Percentiles rank a stretch among this genome's conserved stretches.
Evolutionary conservation across 108 stramenopile genomes (phyloP).

Genomic region (Cylindrotheca fusiformis): DNA sequence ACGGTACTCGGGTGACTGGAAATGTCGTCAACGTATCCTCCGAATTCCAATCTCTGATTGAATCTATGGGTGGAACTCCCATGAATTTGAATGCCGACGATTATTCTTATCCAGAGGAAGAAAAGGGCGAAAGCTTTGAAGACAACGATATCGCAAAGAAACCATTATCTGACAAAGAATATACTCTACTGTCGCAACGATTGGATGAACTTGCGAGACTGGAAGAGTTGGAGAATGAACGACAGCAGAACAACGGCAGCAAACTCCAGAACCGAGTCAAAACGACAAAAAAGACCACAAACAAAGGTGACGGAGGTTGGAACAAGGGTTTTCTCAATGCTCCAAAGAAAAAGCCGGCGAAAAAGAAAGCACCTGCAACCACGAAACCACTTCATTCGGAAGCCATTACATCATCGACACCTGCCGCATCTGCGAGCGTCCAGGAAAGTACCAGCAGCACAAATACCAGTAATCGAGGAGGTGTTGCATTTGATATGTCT

Average conservation of each 20-base stretch:
- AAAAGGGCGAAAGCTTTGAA: neutral
- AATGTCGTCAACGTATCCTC: constrained; percentile 42
- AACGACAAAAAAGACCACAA: constrained; percentile 2
- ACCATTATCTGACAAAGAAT: constrained; percentile 21
- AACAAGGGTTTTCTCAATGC: constrained; percentile 33
- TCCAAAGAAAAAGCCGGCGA: constrained; percentile 2
- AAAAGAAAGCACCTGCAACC: constrained; percentile 8
- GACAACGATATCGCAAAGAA: constrained; percentile 5
- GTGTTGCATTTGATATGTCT: constrained; percentile 14
- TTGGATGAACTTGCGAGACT: constrained; percentile 33
- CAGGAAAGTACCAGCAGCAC: neutral
- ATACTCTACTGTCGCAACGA: constrained; percentile 15
- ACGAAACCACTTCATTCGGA: neutral
- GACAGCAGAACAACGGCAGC: constrained; percentile 1
- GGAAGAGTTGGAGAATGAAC: constrained; percentile 22
- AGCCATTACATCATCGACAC: neutral
- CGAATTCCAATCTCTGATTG: constrained; percentile 28
- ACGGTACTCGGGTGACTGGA: constrained; percentile 31
- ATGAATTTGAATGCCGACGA: neutral
- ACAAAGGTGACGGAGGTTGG: constrained; percentile 23
- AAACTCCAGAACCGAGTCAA: neutral
- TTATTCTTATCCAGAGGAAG: neutral
- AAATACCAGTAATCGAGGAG: constrained; percentile 1
- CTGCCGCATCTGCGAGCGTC: neutral
- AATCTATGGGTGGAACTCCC: constrained; percentile 1